Percentiles rank a stretch among this genome's conserved stretches.
phyloP scores from a whole-genome alignment of 75 land plant genomes.

The Pseudotsuga menziesii region DNA sequence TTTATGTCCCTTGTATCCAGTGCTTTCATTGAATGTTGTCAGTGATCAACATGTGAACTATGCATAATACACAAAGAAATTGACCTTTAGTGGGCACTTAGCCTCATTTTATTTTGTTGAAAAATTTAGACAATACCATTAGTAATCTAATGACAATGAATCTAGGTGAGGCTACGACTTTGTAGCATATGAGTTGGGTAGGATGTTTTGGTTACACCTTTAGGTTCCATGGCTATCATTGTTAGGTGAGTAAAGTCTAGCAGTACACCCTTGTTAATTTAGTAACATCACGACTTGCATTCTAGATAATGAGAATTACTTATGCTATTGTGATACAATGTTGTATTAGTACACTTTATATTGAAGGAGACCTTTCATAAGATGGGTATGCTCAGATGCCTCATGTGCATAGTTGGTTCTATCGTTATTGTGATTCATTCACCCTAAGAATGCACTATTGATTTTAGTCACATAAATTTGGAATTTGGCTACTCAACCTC shows the following conservation, averaged over 20 bases:
- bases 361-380: conserved; percentile 61
- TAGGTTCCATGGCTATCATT: conserved; percentile 80
- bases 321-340: conserved; percentile 17
- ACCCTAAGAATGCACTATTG: conserved; percentile 72
- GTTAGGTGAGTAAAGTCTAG: conserved; percentile 34
- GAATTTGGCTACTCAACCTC: conserved; percentile 80
- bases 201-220: conserved; percentile 75
- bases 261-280: too few relatives aligned
- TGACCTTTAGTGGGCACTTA: too few relatives aligned
- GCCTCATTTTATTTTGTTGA: not conserved
- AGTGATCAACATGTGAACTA: too few relatives aligned
- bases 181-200: conserved; percentile 82
- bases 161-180: conserved; percentile 72
- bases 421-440: conserved; percentile 84
- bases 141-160: conserved; percentile 38
- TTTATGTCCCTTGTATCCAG: conserved; percentile 65
- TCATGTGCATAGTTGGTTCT: conserved; percentile 89
- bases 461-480: conserved; percentile 77
- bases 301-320: not conserved
- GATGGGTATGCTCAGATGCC: conserved; percentile 82
- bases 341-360: conserved; percentile 28
- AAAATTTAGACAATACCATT: conserved; percentile 5
- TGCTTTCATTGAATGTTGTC: conserved; percentile 40
- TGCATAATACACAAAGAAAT: too few relatives aligned
- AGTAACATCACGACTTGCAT: too few relatives aligned